Base-by-base conservation (phyloP, 495 filamentous ascomycete species). In the Darksidea phi region DNA sequence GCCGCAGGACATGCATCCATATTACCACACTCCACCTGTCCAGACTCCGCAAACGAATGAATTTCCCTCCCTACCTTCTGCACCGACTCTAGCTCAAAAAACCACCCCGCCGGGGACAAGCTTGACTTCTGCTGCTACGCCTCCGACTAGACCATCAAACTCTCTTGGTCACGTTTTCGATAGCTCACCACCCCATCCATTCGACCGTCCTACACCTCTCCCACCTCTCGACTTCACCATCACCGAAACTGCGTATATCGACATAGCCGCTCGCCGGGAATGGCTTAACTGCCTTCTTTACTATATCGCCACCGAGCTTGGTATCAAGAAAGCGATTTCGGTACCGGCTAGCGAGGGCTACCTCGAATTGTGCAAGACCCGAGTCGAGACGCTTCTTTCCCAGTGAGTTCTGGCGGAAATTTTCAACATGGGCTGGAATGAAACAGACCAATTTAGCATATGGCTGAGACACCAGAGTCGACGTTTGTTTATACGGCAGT, bases 261-360 rank as follows among this genome's bases (percentile, higher is more conserved):
- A 66, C 20, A 42, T 49, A 5, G 34, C 23, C 7, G 53, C 34
- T 10, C 25, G 57, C 17, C 23, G 46, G n/a, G 45, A 56, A 5
- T 66, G 63, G 63, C 46, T 66, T 20, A 26, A 57, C 42, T 5
- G 41, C 0, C 17, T 66, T 21, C 12, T 61, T 13, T 47, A 37
- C 7, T 66, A 56, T 26, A 8, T 56, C 24, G 51, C 24, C 11
- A 46, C 42, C 23, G 57, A 66, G 18, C 34, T 66, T 18, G 63
- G 56, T 7, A 66, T 66, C 36, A 50, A 55, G 47, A 61, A 66
- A 41, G 63, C 23, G 4, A 41, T 62, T 4, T 49, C 32, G 1
- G 20, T 52, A 5, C 17, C 48, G 18, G 4, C 6, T 4, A 24
- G 15, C 1, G 53, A 56, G 15, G 53, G 53, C 15, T 56, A 24